Evolutionary conservation across 768 basidiomycete genomes (phyloP), one percentile per base, ranked within the genome.

Genomic region (Cantharellus anzutake): DNA sequence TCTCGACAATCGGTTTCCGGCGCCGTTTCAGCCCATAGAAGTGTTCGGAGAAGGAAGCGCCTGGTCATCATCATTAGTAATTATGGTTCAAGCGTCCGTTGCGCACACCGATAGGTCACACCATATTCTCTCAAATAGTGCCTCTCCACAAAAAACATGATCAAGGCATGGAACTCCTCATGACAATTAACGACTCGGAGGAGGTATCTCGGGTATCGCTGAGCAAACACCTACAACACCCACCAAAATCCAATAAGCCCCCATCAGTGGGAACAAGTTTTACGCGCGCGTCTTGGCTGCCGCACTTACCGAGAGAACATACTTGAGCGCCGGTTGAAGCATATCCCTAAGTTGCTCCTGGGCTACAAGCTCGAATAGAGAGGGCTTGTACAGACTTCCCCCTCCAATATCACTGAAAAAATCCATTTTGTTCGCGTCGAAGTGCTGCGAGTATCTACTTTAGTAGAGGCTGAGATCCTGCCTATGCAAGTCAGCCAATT

Each of bases 331-430:
- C 41, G 94, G 94, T 66, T 97, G 93, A 7, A 98, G 76, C 4
- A 96, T 76, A 68, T 93, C 89, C 61, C 86, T 74, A 20, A 98
- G 79, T 68, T 97, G 92, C 64, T 96, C 93, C 69, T 96, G 88
- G 4, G 90, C 91, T 42, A 96, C 75, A 5, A 97, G 79, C 68
- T 97, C 93, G 66, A 94, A 97, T 11, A 96, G 71, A 5, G 70
- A 71, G 7, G 72, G 72, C 14, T 65, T 48, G 40, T 63, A 60
- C 5, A 60, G 62, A 41, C 63, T 61, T 34, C 60, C 58, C 20
- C 60, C 61, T n/a, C 56, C 48, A 5, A 61, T 55, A 57, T 65
- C 64, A 29, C 60, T 59, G 37, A 64, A 59, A 57, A 65, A 65
- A n/a, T 65, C 64, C 64, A 65, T 65, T 29, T 29, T 29, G 20